A percentile compares a stretch with the other conserved stretches of the same genome.
These are phyloP conservation scores for Cryptococcus wingfieldii DNA, from an alignment of 1,284 basidiomycete genomes.

Conservation along the genomic window DNA sequence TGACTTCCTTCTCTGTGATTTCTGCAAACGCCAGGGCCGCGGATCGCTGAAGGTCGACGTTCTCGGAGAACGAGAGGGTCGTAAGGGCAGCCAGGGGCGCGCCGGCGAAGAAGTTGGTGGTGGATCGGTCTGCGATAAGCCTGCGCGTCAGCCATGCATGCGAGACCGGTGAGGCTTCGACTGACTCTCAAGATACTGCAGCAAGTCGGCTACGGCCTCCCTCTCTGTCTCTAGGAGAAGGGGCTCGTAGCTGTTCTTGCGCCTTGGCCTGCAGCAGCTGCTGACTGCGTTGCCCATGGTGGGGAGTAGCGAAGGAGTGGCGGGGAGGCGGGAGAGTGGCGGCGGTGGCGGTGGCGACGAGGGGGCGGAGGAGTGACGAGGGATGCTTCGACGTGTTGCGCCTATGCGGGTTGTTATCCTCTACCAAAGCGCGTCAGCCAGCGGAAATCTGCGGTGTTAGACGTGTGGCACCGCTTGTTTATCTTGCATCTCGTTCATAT, in stretches of 20 bases:
- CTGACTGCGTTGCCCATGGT: constrained; percentile 39
- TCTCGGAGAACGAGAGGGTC: constrained; percentile 97
- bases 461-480: neutral
- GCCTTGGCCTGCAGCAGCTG: constrained; percentile 42
- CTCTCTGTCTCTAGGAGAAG: constrained; percentile 94
- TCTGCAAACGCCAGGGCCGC: constrained; percentile 98
- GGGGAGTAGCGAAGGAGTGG: neutral
- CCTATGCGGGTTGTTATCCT: neutral
- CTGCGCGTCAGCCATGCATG: neutral
- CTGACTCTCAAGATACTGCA: constrained; percentile 97
- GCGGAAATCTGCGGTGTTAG: neutral
- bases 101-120: constrained; percentile 93
- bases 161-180: constrained; percentile 10
- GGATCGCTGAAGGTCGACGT: constrained; percentile 97
- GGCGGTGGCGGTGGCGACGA: neutral
- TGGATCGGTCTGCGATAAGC: constrained; percentile 69
- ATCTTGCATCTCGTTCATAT: neutral
- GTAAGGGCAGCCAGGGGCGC: constrained; percentile 89
- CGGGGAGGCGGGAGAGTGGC: neutral
- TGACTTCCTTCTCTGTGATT: constrained; percentile 99
- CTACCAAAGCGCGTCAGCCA: neutral
- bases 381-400: neutral
- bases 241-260: constrained; percentile 76
- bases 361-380: neutral
- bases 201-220: constrained; percentile 94